Percentiles rank a stretch among this genome's conserved stretches.
These are phyloP conservation scores for Dalbergia cultrata DNA, from an alignment of 306 rosid genomes.

Conservation along the genomic window DNA sequence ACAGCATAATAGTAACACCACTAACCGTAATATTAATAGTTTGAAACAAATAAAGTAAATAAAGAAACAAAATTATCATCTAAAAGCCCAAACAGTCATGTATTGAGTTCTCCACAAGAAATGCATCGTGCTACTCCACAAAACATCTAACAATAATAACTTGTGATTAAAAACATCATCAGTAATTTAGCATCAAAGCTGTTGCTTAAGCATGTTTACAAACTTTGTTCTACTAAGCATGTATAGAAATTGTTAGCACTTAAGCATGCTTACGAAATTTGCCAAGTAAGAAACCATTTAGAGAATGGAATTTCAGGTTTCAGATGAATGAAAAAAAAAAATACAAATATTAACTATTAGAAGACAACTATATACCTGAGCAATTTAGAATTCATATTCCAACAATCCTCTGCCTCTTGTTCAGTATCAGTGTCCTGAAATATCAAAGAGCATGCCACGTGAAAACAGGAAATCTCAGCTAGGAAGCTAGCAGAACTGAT, in stretches of 20 bases:
- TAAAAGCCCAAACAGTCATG: conserved; percentile 38
- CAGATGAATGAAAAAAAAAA: neutral
- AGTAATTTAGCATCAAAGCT: conserved; percentile 14
- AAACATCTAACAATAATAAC: conserved; percentile 29
- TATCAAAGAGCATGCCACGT: conserved; percentile 28
- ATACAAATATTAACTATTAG: conserved; percentile 21
- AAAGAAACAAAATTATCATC: conserved; percentile 32
- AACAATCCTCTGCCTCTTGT: conserved; percentile 72
- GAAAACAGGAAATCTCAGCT: conserved; percentile 40
- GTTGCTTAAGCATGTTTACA: conserved; percentile 24
- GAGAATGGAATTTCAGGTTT: conserved; percentile 30
- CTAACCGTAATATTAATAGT: neutral
- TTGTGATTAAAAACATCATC: conserved; percentile 15
- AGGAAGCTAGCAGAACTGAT: conserved; percentile 34
- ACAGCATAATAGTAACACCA: conserved; percentile 28
- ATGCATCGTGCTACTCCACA: conserved; percentile 1
- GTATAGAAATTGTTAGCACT: neutral
- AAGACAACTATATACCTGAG: conserved; percentile 60
- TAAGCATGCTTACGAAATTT: neutral
- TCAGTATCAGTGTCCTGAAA: conserved; percentile 63
- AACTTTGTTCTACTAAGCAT: conserved; percentile 20
- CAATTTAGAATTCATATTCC: conserved; percentile 69
- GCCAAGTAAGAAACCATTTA: neutral
- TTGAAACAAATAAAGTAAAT: conserved; percentile 6
- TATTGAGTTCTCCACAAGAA: conserved; percentile 8